A percentile compares a stretch with the other conserved stretches of the same genome.
These are phyloP conservation scores for Globisporangium sylvaticum DNA, from an alignment of 352 stramenopile genomes.

Conservation along the genomic window DNA sequence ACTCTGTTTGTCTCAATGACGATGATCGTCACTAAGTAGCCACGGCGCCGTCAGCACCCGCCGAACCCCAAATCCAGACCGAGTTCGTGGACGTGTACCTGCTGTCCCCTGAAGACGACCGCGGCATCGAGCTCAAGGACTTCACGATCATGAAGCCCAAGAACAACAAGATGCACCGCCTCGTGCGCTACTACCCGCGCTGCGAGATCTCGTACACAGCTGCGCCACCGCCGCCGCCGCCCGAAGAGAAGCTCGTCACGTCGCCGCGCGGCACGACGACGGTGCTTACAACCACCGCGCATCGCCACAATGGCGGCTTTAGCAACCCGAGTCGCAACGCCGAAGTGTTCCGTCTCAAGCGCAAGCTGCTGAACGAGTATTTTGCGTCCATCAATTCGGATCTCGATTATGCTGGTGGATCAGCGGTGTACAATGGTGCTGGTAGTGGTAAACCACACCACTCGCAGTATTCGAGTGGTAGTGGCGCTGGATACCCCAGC, in stretches of 20 bases:
- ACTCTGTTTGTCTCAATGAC: conserved; percentile 1
- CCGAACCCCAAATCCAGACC: conserved; percentile 20
- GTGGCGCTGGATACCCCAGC: not conserved
- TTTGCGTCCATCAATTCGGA: conserved; percentile 20
- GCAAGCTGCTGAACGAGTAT: conserved; percentile 60
- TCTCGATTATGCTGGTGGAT: not conserved
- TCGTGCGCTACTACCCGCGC: conserved; percentile 59
- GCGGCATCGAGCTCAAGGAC: conserved; percentile 67
- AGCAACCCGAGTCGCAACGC: conserved; percentile 68
- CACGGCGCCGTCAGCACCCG: not conserved
- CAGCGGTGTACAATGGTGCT: not conserved
- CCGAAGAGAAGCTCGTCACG: conserved; percentile 53
- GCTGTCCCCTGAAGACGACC: conserved; percentile 53
- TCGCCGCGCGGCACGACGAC: conserved; percentile 51
- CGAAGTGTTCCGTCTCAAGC: conserved; percentile 70
- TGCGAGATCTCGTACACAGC: conserved; percentile 74
- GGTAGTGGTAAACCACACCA: not conserved
- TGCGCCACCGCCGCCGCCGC: conserved; percentile 35
- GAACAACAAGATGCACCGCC: conserved; percentile 71
- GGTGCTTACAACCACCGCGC: conserved; percentile 33
- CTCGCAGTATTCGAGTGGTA: not conserved
- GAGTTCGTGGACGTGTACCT: conserved; percentile 77
- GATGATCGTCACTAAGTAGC: conserved; percentile 9
- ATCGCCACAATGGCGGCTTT: conserved; percentile 66
- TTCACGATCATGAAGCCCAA: conserved; percentile 84